These are phyloP conservation scores for Saksenaea oblongispora DNA, from an alignment of 371 early-diverging fungal genomes.

Conservation along the genomic window DNA sequence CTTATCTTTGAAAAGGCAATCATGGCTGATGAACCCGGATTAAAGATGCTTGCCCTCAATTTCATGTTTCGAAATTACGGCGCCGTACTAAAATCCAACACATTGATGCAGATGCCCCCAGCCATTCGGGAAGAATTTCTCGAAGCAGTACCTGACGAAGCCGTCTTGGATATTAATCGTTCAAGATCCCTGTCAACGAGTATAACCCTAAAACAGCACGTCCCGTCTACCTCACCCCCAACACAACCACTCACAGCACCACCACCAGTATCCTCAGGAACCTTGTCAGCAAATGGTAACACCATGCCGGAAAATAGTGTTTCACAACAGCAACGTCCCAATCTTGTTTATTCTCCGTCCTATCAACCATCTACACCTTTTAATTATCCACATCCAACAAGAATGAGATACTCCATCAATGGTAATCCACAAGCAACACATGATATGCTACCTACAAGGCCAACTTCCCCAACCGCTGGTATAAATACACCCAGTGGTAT, in stretches of 20 bases:
- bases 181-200: slow-evolving; percentile 5
- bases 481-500: slow-evolving; percentile 14
- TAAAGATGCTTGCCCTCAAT: slow-evolving; percentile 54
- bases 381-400: slow-evolving; percentile 2
- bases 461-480: background rate
- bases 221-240: background rate
- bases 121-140: slow-evolving; percentile 38
- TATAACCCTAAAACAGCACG: background rate
- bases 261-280: background rate
- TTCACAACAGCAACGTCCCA: background rate
- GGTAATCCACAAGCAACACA: background rate
- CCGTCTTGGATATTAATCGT: slow-evolving; percentile 36
- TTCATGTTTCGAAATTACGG: slow-evolving; percentile 61
- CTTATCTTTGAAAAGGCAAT: slow-evolving; percentile 62
- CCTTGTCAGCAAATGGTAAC: background rate
- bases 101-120: slow-evolving; percentile 46
- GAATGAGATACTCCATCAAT: slow-evolving; percentile 1
- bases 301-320: background rate
- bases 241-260: slow-evolving; percentile 8
- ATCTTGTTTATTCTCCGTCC: background rate
- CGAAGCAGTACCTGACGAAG: slow-evolving; percentile 47
- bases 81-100: slow-evolving; percentile 53
- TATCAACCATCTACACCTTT: background rate
- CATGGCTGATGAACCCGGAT: slow-evolving; percentile 54
- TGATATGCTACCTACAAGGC: slow-evolving; percentile 6